Conservation (phyloP, 2,329 filamentous ascomycete species). For the Dactylellina sp. region DNA sequence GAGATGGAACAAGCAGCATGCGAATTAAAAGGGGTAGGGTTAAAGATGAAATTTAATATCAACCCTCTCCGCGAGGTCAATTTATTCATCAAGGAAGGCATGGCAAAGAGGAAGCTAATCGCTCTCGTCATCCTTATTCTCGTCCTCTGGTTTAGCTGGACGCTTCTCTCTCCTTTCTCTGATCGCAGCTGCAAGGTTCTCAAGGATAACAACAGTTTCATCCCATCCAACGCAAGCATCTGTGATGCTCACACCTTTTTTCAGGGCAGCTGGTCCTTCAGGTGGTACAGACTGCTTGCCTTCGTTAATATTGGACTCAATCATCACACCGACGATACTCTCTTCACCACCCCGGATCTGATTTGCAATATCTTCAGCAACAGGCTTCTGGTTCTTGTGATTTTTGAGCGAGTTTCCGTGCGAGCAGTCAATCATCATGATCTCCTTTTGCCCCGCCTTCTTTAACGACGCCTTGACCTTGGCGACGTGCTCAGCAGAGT, state of each 20-base stretch:
- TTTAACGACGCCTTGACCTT: constrained; percentile 82
- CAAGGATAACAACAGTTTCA: constrained; percentile 83
- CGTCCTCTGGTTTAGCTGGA: constrained; percentile 3
- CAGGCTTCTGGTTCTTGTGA: constrained; percentile 96
- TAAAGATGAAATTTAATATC: background rate
- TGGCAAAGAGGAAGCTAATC: background rate
- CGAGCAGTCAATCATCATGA: constrained; percentile 97
- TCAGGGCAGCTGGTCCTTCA: constrained; percentile 78
- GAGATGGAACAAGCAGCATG: background rate
- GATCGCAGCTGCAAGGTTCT: constrained; percentile 81
- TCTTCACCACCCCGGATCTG: constrained; percentile 87
- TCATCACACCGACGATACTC: constrained; percentile 97
- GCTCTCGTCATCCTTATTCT: constrained; percentile 7
- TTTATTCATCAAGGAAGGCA: background rate
- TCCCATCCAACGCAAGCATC: constrained; percentile 97
- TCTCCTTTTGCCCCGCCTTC: constrained; percentile 78
- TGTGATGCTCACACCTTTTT: constrained; percentile 96
- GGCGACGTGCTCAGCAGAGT: constrained; percentile 83
- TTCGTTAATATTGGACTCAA: constrained; percentile 96
- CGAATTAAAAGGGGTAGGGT: constrained; percentile 22
- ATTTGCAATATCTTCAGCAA: constrained; percentile 81
- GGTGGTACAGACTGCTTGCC: constrained; percentile 88
- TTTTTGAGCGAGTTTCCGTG: constrained; percentile 97
- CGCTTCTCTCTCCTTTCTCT: constrained; percentile 72
- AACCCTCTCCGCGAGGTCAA: background rate